A percentile compares a stretch with the other conserved stretches of the same genome.
Evolutionary conservation across 257 asterid species (phyloP).

Genomic region (Solanum ossicruentum): DNA sequence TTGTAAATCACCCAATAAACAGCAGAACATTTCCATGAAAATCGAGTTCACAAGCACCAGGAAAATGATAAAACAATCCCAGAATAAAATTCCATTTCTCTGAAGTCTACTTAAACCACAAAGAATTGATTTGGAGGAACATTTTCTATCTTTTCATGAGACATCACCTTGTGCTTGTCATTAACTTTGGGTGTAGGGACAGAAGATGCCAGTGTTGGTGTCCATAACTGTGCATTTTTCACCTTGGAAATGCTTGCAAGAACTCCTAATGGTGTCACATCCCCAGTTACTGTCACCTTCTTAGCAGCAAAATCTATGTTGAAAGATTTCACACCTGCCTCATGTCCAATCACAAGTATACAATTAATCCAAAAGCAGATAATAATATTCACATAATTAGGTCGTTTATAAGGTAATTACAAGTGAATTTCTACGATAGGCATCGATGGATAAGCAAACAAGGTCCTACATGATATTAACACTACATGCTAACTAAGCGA

Average conservation of each 20-base stretch:
- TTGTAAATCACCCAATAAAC: neutral
- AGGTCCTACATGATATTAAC: neutral
- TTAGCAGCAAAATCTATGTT: slow-evolving; percentile 3
- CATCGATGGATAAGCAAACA: neutral
- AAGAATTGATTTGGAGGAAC: neutral
- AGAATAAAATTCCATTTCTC: neutral
- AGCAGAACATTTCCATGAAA: neutral
- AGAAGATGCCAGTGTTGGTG: slow-evolving; percentile 19
- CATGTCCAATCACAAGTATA: neutral
- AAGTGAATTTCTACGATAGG: neutral
- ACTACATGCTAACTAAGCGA: neutral
- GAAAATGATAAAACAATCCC: neutral
- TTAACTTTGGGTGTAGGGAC: neutral
- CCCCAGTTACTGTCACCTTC: slow-evolving; percentile 7
- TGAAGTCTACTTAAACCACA: neutral
- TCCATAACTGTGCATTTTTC: slow-evolving; percentile 5
- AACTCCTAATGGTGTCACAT: slow-evolving; percentile 11
- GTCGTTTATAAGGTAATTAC: neutral
- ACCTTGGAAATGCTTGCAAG: slow-evolving; percentile 10
- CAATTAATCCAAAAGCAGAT: neutral
- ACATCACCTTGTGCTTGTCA: neutral
- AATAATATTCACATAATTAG: neutral
- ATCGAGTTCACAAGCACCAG: neutral
- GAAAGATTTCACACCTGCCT: slow-evolving; percentile 9
- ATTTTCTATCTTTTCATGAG: neutral